Base-by-base conservation (phyloP, 2,329 filamentous ascomycete genomes). In the Colletotrichum sp. region DNA sequence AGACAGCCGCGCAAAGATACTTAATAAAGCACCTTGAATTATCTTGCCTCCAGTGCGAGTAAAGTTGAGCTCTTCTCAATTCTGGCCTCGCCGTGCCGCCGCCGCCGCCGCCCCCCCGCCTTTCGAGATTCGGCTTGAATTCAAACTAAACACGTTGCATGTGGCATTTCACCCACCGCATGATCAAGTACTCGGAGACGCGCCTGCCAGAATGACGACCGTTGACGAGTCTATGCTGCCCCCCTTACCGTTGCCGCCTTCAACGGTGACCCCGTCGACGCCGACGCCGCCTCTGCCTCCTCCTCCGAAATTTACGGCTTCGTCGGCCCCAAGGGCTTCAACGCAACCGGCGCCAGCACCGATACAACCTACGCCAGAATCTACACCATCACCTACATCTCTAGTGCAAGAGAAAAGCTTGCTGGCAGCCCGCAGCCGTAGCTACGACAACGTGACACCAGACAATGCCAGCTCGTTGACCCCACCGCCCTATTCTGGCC, bases 401-500 rank as follows among this genome's bases (percentile, higher is more conserved):
- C 32, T 69, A n/a, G 39, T 64, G 27, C 36, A 30, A 13, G 70
- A 65, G 27, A 75, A 73, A 57, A 48, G 30, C 27, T 34, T 68
- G 39, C 36, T 66, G 4, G 60, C 68, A 25, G 39, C 15, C 48
- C 59, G 34, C 15, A 55, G n/a, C 15, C 30, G n/a, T 25, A 19
- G 39, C 16, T 12, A 74, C 13, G 25, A 34, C 27, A 25, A 27
- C 13, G 22, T 19, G 25, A 59, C 36, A 30, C 28, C n/a, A 36
- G 55, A 61, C 68, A 39, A 55, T 34, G 36, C 32, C 16, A 36
- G 13, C 25, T 48, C 48, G 16, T 44, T 66, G 7, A 81, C 79
- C 12, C 83, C 83, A 19, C 84, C 84, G 11, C 82, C 83, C 0
- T 86, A 85, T 77, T 84, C 84, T 2, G 83, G 81, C 48, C 83